These are phyloP conservation scores for Eruca vesicaria DNA, from an alignment of 441 rosid species.

Conservation along the genomic window DNA sequence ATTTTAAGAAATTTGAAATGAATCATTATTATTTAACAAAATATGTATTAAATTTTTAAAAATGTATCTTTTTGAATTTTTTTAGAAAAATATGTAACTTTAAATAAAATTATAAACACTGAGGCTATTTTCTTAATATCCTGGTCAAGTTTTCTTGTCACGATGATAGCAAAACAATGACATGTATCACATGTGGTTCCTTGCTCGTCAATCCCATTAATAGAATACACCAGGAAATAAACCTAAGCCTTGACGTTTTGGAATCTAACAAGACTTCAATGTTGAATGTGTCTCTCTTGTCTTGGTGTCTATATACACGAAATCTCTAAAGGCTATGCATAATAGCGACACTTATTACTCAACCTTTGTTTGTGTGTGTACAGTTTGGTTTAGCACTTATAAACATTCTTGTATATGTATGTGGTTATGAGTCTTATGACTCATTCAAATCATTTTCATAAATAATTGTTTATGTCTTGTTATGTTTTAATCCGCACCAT, in stretches of 20 bases:
- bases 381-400: background rate
- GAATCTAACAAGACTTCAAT: background rate
- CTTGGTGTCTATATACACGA: background rate
- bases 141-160: slow-evolving; percentile 8
- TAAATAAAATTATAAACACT: too few relatives aligned
- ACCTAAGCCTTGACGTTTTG: slow-evolving; percentile 22
- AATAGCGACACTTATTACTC: background rate
- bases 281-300: slow-evolving; percentile 3
- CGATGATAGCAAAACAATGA: slow-evolving; percentile 29
- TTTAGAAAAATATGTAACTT: too few relatives aligned
- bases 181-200: slow-evolving; percentile 36
- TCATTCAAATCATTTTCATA: background rate
- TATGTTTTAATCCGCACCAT: background rate
- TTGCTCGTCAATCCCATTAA: slow-evolving; percentile 18
- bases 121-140: background rate
- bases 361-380: background rate
- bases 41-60: too few relatives aligned
- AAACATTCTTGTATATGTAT: background rate
- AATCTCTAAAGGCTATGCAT: background rate
- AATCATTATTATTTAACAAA: too few relatives aligned
- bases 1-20: too few relatives aligned
- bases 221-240: background rate
- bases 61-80: too few relatives aligned
- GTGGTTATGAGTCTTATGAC: background rate
- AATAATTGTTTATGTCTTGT: background rate